A percentile compares a stretch with the other conserved stretches of the same genome.
Evolutionary conservation across 345 rosid genomes (phyloP).

Genomic region (Mallotus nudiflorus): DNA sequence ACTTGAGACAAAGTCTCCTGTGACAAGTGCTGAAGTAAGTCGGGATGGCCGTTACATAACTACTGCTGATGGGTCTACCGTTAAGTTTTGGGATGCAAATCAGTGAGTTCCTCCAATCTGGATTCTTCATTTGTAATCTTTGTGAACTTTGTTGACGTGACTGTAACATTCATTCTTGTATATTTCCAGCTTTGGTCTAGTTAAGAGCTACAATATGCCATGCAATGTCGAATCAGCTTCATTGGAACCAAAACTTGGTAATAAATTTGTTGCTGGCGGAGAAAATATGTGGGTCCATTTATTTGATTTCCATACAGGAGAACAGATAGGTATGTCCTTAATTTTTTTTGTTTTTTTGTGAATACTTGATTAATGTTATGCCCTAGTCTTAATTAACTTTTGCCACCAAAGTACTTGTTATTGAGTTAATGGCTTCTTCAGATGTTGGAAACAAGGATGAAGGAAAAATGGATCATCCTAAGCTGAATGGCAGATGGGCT

Average conservation of each 20-base stretch:
- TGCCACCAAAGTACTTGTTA: background rate
- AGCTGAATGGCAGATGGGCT: background rate
- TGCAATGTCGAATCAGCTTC: conserved; percentile 79
- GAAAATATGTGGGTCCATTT: conserved; percentile 88
- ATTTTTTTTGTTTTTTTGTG: too few relatives aligned
- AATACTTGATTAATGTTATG: background rate
- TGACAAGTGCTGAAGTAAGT: conserved; percentile 95
- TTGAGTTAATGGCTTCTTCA: background rate
- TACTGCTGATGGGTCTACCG: conserved; percentile 87
- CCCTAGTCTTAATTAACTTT: background rate
- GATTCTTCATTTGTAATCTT: conserved; percentile 1
- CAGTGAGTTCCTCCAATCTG: conserved; percentile 56
- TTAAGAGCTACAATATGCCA: conserved; percentile 91
- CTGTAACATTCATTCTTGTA: conserved; percentile 11
- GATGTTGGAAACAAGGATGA: background rate
- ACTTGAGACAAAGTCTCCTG: conserved; percentile 80
- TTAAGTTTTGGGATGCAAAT: conserved; percentile 97
- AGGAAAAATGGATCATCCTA: background rate
- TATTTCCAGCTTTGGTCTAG: conserved; percentile 68
- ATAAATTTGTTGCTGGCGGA: conserved; percentile 85
- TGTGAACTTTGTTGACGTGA: background rate
- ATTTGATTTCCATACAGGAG: conserved; percentile 80
- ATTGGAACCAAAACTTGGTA: conserved; percentile 75
- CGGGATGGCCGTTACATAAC: conserved; percentile 92
- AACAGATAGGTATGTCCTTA: conserved; percentile 59